Evolutionary conservation across 345 rosid genomes (phyloP), one percentile per base, ranked within the genome.

Genomic region (Heritiera littoralis): DNA sequence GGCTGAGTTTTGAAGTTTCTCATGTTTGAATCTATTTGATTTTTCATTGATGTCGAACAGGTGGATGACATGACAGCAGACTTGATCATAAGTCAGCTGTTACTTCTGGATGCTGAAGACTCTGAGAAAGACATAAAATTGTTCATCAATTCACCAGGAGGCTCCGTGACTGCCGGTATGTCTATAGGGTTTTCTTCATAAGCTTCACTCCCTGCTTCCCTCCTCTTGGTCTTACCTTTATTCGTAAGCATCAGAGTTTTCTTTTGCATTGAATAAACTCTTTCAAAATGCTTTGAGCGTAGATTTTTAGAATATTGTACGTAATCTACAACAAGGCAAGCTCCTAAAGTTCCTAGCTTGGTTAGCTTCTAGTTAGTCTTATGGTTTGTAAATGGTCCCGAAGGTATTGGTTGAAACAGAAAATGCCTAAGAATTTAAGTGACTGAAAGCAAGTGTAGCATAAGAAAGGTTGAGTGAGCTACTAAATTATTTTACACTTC

Each of bases 101-200:
- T 95, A 74, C 86, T 95, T 75, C 89, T 95, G 46, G 99, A 95
- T 78, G 96, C 94, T 20, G 93, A 95, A 76, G 98, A 95, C 72
- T 84, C 94, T 0, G 85, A 83, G 73, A 88, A 91, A 85, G 99
- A 93, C 74, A 95, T 95, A 72, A 92, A 78, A 6, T 74, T 95
- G 79, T 92, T 95, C 67, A 95, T 93, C 80, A 92, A 95, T 83
- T 92, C 98, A 38, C 96, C 99, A 0, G 99, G 99, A 84, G 99
- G 99, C 76, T 91, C 98, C 32, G 89, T 92, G 28, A 92, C 94
- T 66, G 96, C 97, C 32, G 99, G 99, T 95, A 87, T 40, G 77
- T 64, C 6, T 66, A 17, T 28, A 48, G 4, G 43, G 10, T 48
- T 28, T 28, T 0, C 64, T 15, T 40, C 28, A 49, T 48, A 64